Base-by-base conservation (phyloP, 75 land plant species). In the Picea glauca region DNA sequence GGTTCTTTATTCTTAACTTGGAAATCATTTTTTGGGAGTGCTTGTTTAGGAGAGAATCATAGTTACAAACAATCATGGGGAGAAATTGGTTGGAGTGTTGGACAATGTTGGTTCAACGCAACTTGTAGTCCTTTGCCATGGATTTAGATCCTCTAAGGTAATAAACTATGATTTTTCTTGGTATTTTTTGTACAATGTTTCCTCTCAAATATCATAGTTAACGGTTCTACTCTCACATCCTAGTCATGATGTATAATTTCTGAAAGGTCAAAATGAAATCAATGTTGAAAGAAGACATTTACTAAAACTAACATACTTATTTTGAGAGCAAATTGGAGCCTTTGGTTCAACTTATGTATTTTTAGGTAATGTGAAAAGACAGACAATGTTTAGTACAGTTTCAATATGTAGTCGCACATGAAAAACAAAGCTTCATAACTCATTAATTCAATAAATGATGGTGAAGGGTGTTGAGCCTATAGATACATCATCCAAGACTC, bases 41-140 rank as follows among this genome's bases (percentile, higher is more conserved):
- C n/a, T 35, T 43, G 9, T 33, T 43, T 70, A 83, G 74, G 70
- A 78, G 78, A 87, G 64, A 30, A 77, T 87, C 46, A 18, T 64
- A 17, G 70, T 87, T 58, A 46, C 60, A 54, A 88, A 87, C 63
- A n/a, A 23, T 3, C 13, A 77, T 31, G 86, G 84, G 6, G 81
- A 88, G 78, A 84, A 70, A 35, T 72, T 89, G 33, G 84, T 72
- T 3, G 87, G 90, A 35, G 68, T 83, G 38, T 77, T 89, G 11
- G 77, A 83, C 56, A 80, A 84, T 72, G 35, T 80, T 68, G 86
- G 82, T 17, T 89, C 90, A 2, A 60, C 12, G 12, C 83, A 87
- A 6, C 65, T 87, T 61, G 72, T 85, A 60, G 66, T 89, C 66
- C 84, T 89, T 30, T 81, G 84, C 78, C 90, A 89, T 72, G 90